Percentiles rank a stretch among this genome's conserved stretches.
These are phyloP conservation scores for Aspergillus saccharolyticus DNA, from an alignment of 495 filamentous ascomycete species.

Conservation along the genomic window DNA sequence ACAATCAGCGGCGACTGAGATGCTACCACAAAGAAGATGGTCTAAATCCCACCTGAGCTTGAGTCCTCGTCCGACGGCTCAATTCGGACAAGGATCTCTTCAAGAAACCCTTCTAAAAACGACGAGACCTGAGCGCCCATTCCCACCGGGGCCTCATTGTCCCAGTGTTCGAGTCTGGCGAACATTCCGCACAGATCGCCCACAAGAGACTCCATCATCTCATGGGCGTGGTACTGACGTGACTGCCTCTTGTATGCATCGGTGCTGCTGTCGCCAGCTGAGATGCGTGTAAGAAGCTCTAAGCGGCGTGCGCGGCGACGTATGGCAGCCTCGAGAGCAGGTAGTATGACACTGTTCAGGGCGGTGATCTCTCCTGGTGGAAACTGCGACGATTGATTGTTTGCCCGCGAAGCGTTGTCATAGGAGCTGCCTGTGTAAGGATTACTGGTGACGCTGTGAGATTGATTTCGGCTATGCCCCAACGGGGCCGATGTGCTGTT, in stretches of 20 bases:
- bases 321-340: slow-evolving; percentile 83
- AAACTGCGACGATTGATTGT: slow-evolving; percentile 12
- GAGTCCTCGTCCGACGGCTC: slow-evolving; percentile 72
- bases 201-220: slow-evolving; percentile 71
- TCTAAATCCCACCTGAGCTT: slow-evolving; percentile 7
- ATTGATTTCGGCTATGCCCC: not conserved
- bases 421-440: not conserved
- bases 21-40: not conserved
- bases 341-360: slow-evolving; percentile 78
- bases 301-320: slow-evolving; percentile 25
- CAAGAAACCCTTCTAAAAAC: slow-evolving; percentile 85
- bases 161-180: slow-evolving; percentile 80
- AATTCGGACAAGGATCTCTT: slow-evolving; percentile 90
- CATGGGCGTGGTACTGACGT: slow-evolving; percentile 69
- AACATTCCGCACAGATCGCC: slow-evolving; percentile 72
- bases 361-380: slow-evolving; percentile 47
- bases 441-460: not conserved
- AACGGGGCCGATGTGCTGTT: slow-evolving; percentile 6
- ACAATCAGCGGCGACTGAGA: too few relatives aligned
- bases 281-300: not conserved
- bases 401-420: slow-evolving; percentile 9
- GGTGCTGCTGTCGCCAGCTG: slow-evolving; percentile 6
- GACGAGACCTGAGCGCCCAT: slow-evolving; percentile 86
- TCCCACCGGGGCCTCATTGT: slow-evolving; percentile 74
- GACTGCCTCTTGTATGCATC: slow-evolving; percentile 17